Conservation (phyloP, 2,329 filamentous ascomycete species). For the Chalaropsis thielavioides region DNA sequence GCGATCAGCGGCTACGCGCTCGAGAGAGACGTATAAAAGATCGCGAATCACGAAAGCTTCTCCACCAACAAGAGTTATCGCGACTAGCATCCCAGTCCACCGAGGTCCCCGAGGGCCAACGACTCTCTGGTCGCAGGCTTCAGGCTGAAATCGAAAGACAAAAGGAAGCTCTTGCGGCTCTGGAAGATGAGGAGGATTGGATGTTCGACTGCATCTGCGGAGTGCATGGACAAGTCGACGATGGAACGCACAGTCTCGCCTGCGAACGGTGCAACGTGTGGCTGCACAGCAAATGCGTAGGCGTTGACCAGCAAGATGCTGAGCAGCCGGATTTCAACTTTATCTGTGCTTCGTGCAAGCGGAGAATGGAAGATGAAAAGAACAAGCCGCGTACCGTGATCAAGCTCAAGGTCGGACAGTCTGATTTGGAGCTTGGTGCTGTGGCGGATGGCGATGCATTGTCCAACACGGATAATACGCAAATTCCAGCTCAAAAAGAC, state of each 20-base stretch:
- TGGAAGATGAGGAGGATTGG: constrained; percentile 77
- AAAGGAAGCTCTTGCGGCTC: constrained; percentile 54
- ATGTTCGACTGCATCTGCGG: constrained; percentile 91
- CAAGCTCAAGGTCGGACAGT: constrained; percentile 36
- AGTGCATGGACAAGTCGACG: constrained; percentile 80
- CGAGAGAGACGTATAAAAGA: constrained; percentile 76
- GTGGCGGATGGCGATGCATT: background rate
- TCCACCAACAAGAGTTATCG: constrained; percentile 71
- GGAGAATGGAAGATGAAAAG: constrained; percentile 50
- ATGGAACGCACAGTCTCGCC: constrained; percentile 83
- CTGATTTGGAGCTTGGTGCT: background rate
- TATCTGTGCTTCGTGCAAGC: constrained; percentile 63
- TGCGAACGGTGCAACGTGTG: constrained; percentile 91
- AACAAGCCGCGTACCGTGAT: constrained; percentile 37
- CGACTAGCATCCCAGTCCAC: constrained; percentile 41
- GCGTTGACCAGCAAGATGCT: constrained; percentile 62
- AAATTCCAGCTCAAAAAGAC: background rate
- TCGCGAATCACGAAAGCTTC: constrained; percentile 66
- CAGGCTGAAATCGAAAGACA: constrained; percentile 69
- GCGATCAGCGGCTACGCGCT: constrained; percentile 66
- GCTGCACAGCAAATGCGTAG: constrained; percentile 91
- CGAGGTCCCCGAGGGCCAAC: background rate
- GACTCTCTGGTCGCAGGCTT: constrained; percentile 29
- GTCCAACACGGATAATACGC: background rate
- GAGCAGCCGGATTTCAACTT: constrained; percentile 81